Base-by-base conservation (phyloP, 805 yeast genomes). In the Metschnikowia lachancei region DNA sequence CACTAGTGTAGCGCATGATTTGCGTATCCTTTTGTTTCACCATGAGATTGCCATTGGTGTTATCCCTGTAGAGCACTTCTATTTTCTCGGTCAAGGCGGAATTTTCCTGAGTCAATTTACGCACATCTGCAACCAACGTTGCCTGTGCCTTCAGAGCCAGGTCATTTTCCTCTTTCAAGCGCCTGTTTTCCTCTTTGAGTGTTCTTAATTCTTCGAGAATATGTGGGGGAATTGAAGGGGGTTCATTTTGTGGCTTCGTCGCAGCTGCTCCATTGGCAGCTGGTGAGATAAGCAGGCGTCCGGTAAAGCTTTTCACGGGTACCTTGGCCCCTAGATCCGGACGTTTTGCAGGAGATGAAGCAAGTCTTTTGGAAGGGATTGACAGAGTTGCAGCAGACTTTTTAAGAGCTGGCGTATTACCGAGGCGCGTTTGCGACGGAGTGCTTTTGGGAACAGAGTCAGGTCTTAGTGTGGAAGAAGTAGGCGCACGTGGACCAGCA, bases 11-110 rank as follows among this genome's bases (percentile, higher is more conserved):
- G 36, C 94, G 67, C 36, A 75, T 69, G 8, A 87, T 62, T 59
- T 83, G 89, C 0, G 87, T 80, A 40, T 87, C 94, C 52, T 80
- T 82, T 28, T 87, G 82, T 60, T 84, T 84, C 19, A 79, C 60
- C 45, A 75, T 68, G 55, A 83, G 67, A 36, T 68, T 67, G 39
- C 76, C 72, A 34, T 70, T 72, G 2, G 83, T 78, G 40, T 75
- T 73, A 41, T 80, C 52, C 2, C 39, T 41, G 16, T 50, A 38
- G 36, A 39, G 46, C 40, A 24, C 50, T 16, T 36, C 52, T 17
- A 50, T 19, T 28, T 40, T 36, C 18, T 45, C 48, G 6, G 38
- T 22, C 16, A 47, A 35, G 18, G 22, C 38, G 4, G 39, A 28
- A 14, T 43, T 41, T 16, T 46, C 46, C 6, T 41, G 82, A 39